Evolutionary conservation across 164 flowering plant species (phyloP).

Genomic region (Taxillus chinensis): DNA sequence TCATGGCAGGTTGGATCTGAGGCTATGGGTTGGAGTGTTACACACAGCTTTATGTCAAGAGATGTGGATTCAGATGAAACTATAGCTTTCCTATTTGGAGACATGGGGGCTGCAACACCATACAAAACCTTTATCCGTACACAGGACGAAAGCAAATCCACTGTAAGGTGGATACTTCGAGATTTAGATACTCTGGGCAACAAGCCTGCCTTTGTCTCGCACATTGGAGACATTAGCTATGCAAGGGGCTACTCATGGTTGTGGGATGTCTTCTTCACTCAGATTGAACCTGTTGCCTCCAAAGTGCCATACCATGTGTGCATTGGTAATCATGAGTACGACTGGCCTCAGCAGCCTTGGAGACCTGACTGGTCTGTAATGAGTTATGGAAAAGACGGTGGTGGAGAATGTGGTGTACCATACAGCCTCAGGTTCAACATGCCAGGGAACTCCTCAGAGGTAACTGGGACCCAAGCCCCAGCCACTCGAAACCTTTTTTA

Average conservation of each 20-base stretch:
- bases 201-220: slow-evolving; percentile 80
- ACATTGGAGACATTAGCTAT: slow-evolving; percentile 96
- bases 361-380: slow-evolving; percentile 66
- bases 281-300: slow-evolving; percentile 81
- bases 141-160: slow-evolving; percentile 82
- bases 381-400: slow-evolving; percentile 64
- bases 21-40: slow-evolving; percentile 69
- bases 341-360: slow-evolving; percentile 95
- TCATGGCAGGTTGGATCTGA: slow-evolving; percentile 79
- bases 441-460: slow-evolving; percentile 86
- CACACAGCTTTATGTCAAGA: slow-evolving; percentile 56
- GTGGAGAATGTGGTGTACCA: slow-evolving; percentile 98
- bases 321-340: slow-evolving; percentile 96
- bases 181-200: slow-evolving; percentile 80
- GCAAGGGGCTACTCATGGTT: slow-evolving; percentile 94
- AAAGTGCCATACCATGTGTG: slow-evolving; percentile 84
- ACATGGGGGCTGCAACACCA: slow-evolving; percentile 86
- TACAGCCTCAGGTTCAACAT: slow-evolving; percentile 81
- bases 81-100: slow-evolving; percentile 81
- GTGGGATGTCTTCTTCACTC: slow-evolving; percentile 89
- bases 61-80: slow-evolving; percentile 56
- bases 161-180: slow-evolving; percentile 81
- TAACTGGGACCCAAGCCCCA: slow-evolving; percentile 69
- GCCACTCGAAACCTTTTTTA: slow-evolving; percentile 75
- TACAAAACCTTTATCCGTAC: slow-evolving; percentile 67